phyloP scores from a whole-genome alignment of 306 rosid genomes.

The Cotoneaster glaucophyllus region DNA sequence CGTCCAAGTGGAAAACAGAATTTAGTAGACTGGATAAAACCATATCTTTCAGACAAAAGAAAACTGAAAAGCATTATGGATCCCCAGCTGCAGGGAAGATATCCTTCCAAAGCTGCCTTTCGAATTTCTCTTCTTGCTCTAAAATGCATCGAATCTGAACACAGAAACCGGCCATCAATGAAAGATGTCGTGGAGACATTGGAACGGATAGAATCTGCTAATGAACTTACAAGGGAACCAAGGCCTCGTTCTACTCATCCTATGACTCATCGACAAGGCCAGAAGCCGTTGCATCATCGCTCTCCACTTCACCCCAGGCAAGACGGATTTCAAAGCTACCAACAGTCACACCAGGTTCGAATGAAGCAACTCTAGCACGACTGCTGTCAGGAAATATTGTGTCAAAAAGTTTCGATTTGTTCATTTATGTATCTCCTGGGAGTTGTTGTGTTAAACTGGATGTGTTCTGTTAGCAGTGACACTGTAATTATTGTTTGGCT shows the following conservation, averaged over 20 bases:
- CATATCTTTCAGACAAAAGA: conserved; percentile 57
- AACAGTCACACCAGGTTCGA: conserved; percentile 14
- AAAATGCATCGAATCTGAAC: conserved; percentile 74
- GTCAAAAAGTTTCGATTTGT: neutral
- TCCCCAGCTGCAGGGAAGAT: conserved; percentile 50
- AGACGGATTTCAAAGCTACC: conserved; percentile 20
- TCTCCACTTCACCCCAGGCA: conserved; percentile 47
- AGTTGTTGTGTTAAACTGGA: neutral
- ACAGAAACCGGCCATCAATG: conserved; percentile 81
- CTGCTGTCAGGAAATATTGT: neutral
- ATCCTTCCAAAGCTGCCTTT: conserved; percentile 77
- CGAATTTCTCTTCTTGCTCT: conserved; percentile 65
- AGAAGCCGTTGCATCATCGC: conserved; percentile 40
- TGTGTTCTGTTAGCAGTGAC: neutral
- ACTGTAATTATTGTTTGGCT: conserved; percentile 17
- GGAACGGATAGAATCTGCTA: conserved; percentile 51
- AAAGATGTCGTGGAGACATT: conserved; percentile 62
- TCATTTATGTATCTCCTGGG: neutral
- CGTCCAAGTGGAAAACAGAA: conserved; percentile 65
- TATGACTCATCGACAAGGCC: conserved; percentile 30
- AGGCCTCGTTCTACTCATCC: conserved; percentile 29
- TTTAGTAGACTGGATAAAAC: conserved; percentile 78
- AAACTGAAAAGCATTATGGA: conserved; percentile 75
- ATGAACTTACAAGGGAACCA: conserved; percentile 41
- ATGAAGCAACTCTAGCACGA: neutral